Percentiles rank a stretch among this genome's conserved stretches.
Evolutionary conservation across 192 early-diverging fungal genomes (phyloP).

Genomic region (Oehlia diaphana): DNA sequence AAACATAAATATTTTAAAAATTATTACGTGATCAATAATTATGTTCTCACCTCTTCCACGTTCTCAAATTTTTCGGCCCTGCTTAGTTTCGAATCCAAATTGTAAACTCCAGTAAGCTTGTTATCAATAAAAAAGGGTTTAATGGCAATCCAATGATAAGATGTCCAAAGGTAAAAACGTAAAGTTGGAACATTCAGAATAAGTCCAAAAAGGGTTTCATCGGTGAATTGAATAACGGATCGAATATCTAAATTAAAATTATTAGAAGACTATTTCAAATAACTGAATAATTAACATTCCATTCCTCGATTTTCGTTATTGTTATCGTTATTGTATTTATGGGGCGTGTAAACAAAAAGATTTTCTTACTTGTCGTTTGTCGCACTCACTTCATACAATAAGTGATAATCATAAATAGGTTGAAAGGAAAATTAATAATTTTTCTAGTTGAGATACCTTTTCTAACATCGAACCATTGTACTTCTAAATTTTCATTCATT

Average conservation of each 20-base stretch:
- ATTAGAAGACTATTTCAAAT: background rate
- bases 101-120: background rate
- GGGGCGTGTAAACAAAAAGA: no score
- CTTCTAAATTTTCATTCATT: conserved; percentile 5
- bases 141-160: conserved; percentile 28
- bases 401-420: background rate
- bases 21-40: background rate
- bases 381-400: no score
- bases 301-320: background rate
- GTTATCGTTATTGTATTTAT: background rate
- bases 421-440: background rate
- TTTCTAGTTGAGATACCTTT: conserved; percentile 19
- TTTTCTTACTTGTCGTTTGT: background rate
- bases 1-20: background rate
- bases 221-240: conserved; percentile 24
- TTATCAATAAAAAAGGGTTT: conserved; percentile 6
- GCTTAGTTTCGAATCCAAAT: conserved; percentile 21
- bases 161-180: conserved; percentile 9
- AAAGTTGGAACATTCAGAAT: conserved; percentile 12
- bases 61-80: conserved; percentile 2
- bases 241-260: conserved; percentile 24
- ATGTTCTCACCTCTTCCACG: background rate
- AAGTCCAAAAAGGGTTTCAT: conserved; percentile 24
- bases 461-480: conserved; percentile 27
- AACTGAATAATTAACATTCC: no score